These are phyloP conservation scores for Ceratocystis huliohia DNA, from an alignment of 2,329 filamentous ascomycete species.

Conservation along the genomic window DNA sequence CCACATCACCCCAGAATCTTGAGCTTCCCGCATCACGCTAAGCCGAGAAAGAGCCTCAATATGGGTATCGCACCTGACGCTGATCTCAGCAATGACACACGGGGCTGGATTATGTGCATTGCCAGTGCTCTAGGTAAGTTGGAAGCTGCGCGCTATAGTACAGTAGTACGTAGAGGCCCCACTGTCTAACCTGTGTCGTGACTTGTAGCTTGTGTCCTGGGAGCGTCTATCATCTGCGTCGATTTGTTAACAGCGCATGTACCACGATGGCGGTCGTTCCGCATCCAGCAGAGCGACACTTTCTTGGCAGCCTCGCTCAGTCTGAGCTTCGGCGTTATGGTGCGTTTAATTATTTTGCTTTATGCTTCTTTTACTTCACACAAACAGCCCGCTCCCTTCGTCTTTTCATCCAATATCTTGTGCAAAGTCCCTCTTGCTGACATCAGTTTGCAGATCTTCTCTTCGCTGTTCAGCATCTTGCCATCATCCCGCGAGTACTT, in stretches of 20 bases:
- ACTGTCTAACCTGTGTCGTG: not conserved
- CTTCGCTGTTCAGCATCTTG: conserved; percentile 83
- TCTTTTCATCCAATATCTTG: not conserved
- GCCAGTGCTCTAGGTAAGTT: conserved; percentile 60
- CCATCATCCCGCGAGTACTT: conserved; percentile 75
- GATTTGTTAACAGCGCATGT: conserved; percentile 64
- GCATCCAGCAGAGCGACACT: conserved; percentile 74
- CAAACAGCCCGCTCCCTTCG: not conserved
- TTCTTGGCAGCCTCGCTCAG: conserved; percentile 84
- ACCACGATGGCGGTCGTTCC: conserved; percentile 63
- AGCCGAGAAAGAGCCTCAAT: not conserved
- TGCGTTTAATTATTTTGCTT: conserved; percentile 32
- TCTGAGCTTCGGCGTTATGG: conserved; percentile 93
- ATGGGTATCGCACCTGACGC: not conserved
- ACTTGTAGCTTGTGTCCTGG: conserved; percentile 49
- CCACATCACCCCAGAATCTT: not conserved
- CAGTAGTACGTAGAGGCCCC: not conserved
- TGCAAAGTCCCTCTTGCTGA: not conserved
- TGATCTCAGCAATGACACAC: conserved; percentile 60
- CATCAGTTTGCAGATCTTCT: conserved; percentile 59
- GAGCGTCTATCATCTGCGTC: conserved; percentile 75
- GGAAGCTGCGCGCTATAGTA: too few species aligned
- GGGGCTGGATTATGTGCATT: conserved; percentile 85
- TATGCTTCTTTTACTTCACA: conserved; percentile 4
- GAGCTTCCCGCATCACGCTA: not conserved